phyloP scores from a whole-genome alignment of 2,329 filamentous ascomycete genomes.

The Lasiodiplodia theobromae region DNA sequence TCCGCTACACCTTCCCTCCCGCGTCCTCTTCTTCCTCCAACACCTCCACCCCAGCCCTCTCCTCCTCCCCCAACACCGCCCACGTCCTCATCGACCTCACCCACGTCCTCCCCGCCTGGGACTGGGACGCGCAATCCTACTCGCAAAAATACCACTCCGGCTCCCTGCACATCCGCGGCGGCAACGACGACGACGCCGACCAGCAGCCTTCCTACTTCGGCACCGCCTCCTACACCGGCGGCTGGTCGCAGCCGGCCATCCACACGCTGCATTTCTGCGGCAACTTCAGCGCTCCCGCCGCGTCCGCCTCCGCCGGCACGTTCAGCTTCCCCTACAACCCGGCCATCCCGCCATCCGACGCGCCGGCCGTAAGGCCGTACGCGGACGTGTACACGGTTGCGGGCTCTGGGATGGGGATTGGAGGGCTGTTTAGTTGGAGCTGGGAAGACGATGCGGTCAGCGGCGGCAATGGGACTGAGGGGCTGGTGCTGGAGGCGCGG shows the following conservation, averaged over 20 bases:
- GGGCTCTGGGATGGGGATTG: slow-evolving; percentile 41
- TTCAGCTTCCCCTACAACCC: slow-evolving; percentile 34
- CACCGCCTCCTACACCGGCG: slow-evolving; percentile 56
- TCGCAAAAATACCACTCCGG: slow-evolving; percentile 35
- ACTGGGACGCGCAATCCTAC: slow-evolving; percentile 35
- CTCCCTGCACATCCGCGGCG: slow-evolving; percentile 33
- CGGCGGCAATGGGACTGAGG: slow-evolving; percentile 33
- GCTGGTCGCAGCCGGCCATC: slow-evolving; percentile 45
- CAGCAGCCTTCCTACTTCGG: slow-evolving; percentile 48
- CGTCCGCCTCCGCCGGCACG: slow-evolving; percentile 38
- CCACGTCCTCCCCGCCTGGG: slow-evolving; percentile 54
- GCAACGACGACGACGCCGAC: too few species aligned
- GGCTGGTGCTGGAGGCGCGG: slow-evolving; percentile 55
- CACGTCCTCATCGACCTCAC: slow-evolving; percentile 58
- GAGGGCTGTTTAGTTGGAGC: slow-evolving; percentile 59
- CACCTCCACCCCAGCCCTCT: slow-evolving; percentile 30
- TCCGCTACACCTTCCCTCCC: slow-evolving; percentile 48
- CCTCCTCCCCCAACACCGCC: slow-evolving; percentile 39
- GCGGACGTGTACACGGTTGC: slow-evolving; percentile 32
- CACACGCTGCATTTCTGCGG: slow-evolving; percentile 47
- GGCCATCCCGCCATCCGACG: slow-evolving; percentile 26
- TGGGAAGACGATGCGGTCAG: not conserved
- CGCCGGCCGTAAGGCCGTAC: slow-evolving; percentile 32
- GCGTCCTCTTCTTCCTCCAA: slow-evolving; percentile 35
- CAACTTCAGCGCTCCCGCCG: slow-evolving; percentile 40